A percentile compares a stretch with the other conserved stretches of the same genome.
phyloP scores from a whole-genome alignment of 2,329 filamentous ascomycete species.

The Botrytis aclada region DNA sequence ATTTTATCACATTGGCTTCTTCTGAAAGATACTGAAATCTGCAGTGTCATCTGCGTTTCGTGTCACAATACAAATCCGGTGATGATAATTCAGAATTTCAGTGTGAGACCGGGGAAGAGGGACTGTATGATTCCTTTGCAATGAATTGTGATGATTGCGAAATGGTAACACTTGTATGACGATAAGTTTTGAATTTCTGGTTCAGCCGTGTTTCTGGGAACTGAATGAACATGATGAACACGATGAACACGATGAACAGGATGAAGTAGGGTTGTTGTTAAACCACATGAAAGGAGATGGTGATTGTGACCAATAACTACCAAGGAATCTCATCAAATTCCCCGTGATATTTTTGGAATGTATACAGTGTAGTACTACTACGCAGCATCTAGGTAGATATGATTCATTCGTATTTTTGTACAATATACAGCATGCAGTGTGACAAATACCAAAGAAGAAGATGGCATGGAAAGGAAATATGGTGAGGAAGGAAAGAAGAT shows the following conservation, averaged over 20 bases:
- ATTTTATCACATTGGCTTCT: background rate
- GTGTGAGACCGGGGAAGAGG: slow-evolving; percentile 1
- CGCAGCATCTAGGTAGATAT: background rate
- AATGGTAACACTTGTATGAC: slow-evolving; percentile 8
- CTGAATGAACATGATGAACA: background rate
- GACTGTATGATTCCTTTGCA: background rate
- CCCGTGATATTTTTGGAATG: background rate
- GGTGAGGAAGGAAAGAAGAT: background rate
- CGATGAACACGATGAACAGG: background rate
- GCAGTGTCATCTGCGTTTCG: slow-evolving; percentile 3
- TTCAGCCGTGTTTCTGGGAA: slow-evolving; percentile 12
- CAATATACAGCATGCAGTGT: background rate
- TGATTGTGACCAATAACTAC: slow-evolving; percentile 1
- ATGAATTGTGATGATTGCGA: background rate
- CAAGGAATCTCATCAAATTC: background rate
- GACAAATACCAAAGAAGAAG: background rate
- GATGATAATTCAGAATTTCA: background rate
- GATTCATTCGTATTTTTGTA: background rate
- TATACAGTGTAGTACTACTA: slow-evolving; percentile 9
- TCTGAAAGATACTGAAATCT: slow-evolving; percentile 1
- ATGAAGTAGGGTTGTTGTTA: background rate
- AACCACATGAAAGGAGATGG: background rate
- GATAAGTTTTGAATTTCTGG: background rate
- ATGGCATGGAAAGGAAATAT: background rate
- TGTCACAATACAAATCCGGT: background rate